A percentile compares a stretch with the other conserved stretches of the same genome.
Conservation (phyloP, 2,329 filamentous ascomycete species). For the Diatrype stigma region DNA sequence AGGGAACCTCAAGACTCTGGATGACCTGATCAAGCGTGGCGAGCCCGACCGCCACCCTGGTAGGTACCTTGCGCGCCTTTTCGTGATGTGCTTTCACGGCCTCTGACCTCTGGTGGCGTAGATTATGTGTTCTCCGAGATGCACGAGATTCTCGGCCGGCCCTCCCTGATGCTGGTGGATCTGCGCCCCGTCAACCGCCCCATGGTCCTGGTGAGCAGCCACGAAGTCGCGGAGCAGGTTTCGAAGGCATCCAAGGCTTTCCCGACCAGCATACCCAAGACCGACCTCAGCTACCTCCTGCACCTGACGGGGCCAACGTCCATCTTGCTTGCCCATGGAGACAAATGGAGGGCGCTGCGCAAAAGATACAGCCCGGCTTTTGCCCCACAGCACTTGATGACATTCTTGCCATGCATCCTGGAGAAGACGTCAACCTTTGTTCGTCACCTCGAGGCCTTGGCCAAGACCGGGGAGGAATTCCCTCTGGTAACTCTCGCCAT, state of each 20-base stretch:
- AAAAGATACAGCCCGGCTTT: slow-evolving; percentile 35
- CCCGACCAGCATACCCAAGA: slow-evolving; percentile 9
- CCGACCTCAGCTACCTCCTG: slow-evolving; percentile 11
- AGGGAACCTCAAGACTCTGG: slow-evolving; percentile 6
- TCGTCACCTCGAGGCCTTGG: slow-evolving; percentile 24
- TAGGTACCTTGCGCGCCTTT: background rate
- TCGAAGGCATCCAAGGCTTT: slow-evolving; percentile 26
- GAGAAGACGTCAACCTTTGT: slow-evolving; percentile 30
- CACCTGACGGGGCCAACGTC: slow-evolving; percentile 18
- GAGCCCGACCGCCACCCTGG: slow-evolving; percentile 4
- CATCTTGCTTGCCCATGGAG: slow-evolving; percentile 17
- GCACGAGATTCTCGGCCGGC: slow-evolving; percentile 22
- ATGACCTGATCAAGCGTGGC: slow-evolving; percentile 1
- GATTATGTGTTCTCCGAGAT: slow-evolving; percentile 18
- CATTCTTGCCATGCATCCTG: slow-evolving; percentile 31
- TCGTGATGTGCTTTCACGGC: background rate
- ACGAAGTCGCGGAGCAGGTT: slow-evolving; percentile 33
- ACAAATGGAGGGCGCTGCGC: slow-evolving; percentile 29
- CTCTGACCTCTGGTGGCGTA: background rate
- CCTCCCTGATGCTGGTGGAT: slow-evolving; percentile 29
- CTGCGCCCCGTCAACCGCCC: slow-evolving; percentile 28
- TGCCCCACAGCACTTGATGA: slow-evolving; percentile 34
- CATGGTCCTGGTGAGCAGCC: slow-evolving; percentile 27
- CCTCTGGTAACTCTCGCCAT: slow-evolving; percentile 18
- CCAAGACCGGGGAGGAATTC: slow-evolving; percentile 22